A percentile compares a stretch with the other conserved stretches of the same genome.
phyloP scores from a whole-genome alignment of 2,329 filamentous ascomycete genomes.

The Fusarium oxysporum region DNA sequence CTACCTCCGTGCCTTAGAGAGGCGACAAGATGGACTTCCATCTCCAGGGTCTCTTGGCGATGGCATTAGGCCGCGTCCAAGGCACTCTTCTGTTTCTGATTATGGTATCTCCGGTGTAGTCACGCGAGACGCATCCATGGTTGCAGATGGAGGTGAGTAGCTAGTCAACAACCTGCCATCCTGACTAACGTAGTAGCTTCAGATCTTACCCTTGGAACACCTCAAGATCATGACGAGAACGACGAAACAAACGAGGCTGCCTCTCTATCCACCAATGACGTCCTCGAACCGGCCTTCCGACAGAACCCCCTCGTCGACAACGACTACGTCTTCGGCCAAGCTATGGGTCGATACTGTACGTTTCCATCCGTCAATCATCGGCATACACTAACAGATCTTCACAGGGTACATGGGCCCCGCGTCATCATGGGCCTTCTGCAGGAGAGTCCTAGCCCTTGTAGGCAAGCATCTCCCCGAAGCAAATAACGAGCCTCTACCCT shows the following conservation, averaged over 20 bases:
- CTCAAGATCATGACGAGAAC: not conserved
- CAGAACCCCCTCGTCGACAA: conserved; percentile 44
- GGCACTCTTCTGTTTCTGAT: conserved; percentile 36
- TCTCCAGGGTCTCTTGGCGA: conserved; percentile 8
- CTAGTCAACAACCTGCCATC: fast-evolving
- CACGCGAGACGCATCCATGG: not conserved
- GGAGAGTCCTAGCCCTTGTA: conserved; percentile 39
- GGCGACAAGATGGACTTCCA: conserved; percentile 27
- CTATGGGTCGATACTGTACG: conserved; percentile 38
- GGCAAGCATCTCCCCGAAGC: conserved; percentile 43
- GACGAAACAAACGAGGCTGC: conserved; percentile 3
- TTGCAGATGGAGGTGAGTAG: conserved; percentile 9
- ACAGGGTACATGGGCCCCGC: conserved; percentile 46
- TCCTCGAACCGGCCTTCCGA: conserved; percentile 40
- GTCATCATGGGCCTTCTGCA: conserved; percentile 44
- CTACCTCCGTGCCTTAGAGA: conserved; percentile 42
- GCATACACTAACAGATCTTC: not conserved
- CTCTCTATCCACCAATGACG: not conserved
- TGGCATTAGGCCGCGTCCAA: conserved; percentile 2
- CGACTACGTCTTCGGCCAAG: conserved; percentile 41
- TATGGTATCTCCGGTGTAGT: conserved; percentile 20
- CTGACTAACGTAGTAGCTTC: not conserved
- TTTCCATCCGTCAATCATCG: fast-evolving
- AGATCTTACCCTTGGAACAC: conserved; percentile 17
- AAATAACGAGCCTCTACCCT: conserved; percentile 38